A percentile compares a stretch with the other conserved stretches of the same genome.
phyloP scores from a whole-genome alignment of 1,284 basidiomycete genomes.

The Phenoliferia sp. region DNA sequence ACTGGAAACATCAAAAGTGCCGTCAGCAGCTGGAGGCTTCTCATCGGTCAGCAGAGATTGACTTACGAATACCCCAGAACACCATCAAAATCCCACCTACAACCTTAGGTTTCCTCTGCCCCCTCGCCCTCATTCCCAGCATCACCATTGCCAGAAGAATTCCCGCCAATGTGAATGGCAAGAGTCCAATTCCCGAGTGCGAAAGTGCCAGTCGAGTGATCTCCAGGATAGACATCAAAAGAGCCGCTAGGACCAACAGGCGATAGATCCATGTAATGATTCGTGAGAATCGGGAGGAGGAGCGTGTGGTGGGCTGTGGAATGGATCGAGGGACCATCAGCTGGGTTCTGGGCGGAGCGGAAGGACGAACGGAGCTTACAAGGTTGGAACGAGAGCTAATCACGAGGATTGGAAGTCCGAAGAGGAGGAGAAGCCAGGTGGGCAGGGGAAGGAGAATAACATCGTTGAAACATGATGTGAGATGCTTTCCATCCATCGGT shows the following conservation, averaged over 20 bases:
- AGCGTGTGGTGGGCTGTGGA: too few relatives aligned
- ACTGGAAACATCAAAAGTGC: background rate
- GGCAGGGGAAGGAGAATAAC: slow-evolving; percentile 3
- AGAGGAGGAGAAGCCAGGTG: background rate
- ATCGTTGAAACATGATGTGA: slow-evolving; percentile 4
- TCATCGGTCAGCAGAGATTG: background rate
- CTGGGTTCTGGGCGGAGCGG: too few relatives aligned
- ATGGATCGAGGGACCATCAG: too few relatives aligned
- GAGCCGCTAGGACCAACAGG: background rate
- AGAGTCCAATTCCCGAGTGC: background rate
- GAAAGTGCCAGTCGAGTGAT: background rate
- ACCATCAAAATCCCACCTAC: slow-evolving; percentile 1
- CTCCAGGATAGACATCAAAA: slow-evolving; percentile 1
- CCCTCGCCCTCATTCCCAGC: background rate
- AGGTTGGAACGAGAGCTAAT: too few relatives aligned
- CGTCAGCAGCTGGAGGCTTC: background rate
- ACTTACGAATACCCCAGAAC: slow-evolving; percentile 1
- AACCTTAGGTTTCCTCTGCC: background rate
- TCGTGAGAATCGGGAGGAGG: background rate
- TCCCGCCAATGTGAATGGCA: background rate
- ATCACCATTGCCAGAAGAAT: background rate
- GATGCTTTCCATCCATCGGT: background rate
- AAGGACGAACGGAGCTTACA: background rate
- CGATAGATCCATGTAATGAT: background rate
- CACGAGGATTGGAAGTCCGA: background rate